These are phyloP conservation scores for Calonectria pauciramosa DNA, from an alignment of 2,329 filamentous ascomycete species.

Conservation along the genomic window DNA sequence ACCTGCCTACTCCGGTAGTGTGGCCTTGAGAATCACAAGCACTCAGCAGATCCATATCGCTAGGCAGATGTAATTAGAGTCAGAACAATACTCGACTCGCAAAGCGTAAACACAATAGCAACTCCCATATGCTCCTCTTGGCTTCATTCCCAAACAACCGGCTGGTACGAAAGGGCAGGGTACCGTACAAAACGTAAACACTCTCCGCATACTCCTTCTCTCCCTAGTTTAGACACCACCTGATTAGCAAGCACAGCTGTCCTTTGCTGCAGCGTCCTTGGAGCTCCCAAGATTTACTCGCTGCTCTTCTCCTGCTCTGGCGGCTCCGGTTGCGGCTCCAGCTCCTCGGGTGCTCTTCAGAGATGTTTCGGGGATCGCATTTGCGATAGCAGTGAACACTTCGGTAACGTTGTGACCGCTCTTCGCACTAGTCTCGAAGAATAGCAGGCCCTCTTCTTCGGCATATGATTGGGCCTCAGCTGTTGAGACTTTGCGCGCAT, in stretches of 20 bases:
- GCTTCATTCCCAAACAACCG: slow-evolving; percentile 46
- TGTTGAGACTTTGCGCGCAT: slow-evolving; percentile 90
- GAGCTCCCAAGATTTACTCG: slow-evolving; percentile 87
- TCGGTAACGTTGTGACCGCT: slow-evolving; percentile 94
- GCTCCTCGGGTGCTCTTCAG: slow-evolving; percentile 88
- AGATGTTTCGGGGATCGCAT: slow-evolving; percentile 96
- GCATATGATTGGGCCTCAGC: slow-evolving; percentile 94
- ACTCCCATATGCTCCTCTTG: slow-evolving; percentile 46
- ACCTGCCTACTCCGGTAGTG: neutral
- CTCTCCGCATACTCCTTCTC: slow-evolving; percentile 24
- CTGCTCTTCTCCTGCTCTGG: slow-evolving; percentile 75
- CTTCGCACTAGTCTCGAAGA: slow-evolving; percentile 99
- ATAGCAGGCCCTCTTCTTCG: slow-evolving; percentile 92
- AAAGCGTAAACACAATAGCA: slow-evolving; percentile 42
- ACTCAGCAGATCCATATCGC: slow-evolving; percentile 15
- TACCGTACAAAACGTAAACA: slow-evolving; percentile 44
- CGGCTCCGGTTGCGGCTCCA: slow-evolving; percentile 72
- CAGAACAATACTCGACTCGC: slow-evolving; percentile 32
- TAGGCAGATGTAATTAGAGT: slow-evolving; percentile 30
- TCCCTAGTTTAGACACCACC: slow-evolving; percentile 20
- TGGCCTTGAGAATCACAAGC: neutral
- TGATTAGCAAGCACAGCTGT: slow-evolving; percentile 87
- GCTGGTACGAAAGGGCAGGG: slow-evolving; percentile 45
- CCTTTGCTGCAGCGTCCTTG: slow-evolving; percentile 82
- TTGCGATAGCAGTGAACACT: slow-evolving; percentile 98